These are phyloP conservation scores for Cymodocea nodosa DNA, from an alignment of 116 monocot species.

Conservation along the genomic window DNA sequence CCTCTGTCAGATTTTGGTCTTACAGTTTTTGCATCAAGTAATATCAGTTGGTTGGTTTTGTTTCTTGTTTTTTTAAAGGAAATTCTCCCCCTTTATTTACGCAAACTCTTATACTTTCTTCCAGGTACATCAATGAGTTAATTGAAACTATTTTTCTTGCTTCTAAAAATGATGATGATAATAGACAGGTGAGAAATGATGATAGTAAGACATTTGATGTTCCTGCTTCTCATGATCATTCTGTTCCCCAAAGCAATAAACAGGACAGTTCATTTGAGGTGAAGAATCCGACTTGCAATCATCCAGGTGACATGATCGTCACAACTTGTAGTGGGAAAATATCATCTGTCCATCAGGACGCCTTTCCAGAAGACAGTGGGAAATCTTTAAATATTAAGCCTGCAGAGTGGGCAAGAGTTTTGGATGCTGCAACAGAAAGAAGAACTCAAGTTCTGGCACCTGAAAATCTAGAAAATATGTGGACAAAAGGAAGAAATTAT, in stretches of 20 bases:
- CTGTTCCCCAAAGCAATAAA: slow-evolving; percentile 6
- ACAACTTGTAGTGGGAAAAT: slow-evolving; percentile 13
- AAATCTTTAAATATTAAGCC: slow-evolving; percentile 12
- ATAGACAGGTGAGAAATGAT: background rate
- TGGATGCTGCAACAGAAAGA: slow-evolving; percentile 88
- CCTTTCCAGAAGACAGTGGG: slow-evolving; percentile 11
- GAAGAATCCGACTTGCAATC: slow-evolving; percentile 13
- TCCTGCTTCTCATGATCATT: slow-evolving; percentile 8
- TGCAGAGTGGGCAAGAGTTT: slow-evolving; percentile 73
- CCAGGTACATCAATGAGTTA: slow-evolving; percentile 89
- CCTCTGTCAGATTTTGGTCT: no score
- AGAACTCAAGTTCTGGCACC: slow-evolving; percentile 91
- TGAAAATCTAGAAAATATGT: slow-evolving; percentile 98
- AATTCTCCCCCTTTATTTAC: background rate
- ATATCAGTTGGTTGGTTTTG: background rate
- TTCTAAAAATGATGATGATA: slow-evolving; percentile 23
- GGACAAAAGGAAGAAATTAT: slow-evolving; percentile 98
- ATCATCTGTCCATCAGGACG: slow-evolving; percentile 5
- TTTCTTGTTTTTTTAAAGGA: background rate
- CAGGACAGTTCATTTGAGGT: slow-evolving; percentile 12
- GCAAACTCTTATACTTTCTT: slow-evolving; percentile 3
- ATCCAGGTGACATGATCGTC: slow-evolving; percentile 16
- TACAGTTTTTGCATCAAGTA: background rate
- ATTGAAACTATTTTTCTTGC: slow-evolving; percentile 61
- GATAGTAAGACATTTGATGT: background rate